Conservation (phyloP, 1,284 basidiomycete genomes). For the Ceratobasidium sp. region DNA sequence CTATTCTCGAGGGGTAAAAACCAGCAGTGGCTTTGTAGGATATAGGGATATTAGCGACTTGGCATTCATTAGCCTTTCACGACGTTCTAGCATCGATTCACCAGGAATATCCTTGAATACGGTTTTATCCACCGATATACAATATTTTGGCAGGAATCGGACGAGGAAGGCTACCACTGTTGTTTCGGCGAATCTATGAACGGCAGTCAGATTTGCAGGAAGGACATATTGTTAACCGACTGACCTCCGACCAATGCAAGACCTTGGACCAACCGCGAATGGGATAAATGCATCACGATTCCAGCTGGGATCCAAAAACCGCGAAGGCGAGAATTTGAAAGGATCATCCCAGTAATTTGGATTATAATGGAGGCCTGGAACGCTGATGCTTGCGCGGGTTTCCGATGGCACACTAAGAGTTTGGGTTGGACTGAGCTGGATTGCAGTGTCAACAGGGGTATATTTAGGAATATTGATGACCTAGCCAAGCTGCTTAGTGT, state of each 20-base stretch:
- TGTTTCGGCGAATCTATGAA: constrained; percentile 30
- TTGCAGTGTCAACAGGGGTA: constrained; percentile 52
- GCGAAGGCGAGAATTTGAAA: constrained; percentile 17
- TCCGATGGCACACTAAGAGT: neutral
- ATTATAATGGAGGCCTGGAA: constrained; percentile 7
- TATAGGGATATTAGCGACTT: neutral
- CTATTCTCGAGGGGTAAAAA: constrained; percentile 15
- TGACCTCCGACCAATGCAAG: constrained; percentile 43
- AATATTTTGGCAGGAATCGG: neutral
- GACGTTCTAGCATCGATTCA: neutral
- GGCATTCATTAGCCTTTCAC: neutral
- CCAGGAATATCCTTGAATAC: neutral
- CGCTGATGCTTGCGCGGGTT: neutral
- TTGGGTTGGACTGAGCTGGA: constrained; percentile 47
- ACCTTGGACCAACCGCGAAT: constrained; percentile 32
- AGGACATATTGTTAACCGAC: neutral
- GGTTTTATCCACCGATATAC: neutral
- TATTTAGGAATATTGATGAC: neutral
- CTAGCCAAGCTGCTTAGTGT: neutral
- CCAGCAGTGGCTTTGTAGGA: neutral
- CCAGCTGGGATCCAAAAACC: constrained; percentile 44
- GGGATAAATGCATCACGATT: constrained; percentile 39
- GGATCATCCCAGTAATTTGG: constrained; percentile 42
- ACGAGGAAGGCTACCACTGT: constrained; percentile 5
- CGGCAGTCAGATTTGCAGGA: neutral